Evolutionary conservation across 805 yeast species (phyloP), one percentile per base, ranked within the genome.

Genomic region (Brettanomyces sp.): DNA sequence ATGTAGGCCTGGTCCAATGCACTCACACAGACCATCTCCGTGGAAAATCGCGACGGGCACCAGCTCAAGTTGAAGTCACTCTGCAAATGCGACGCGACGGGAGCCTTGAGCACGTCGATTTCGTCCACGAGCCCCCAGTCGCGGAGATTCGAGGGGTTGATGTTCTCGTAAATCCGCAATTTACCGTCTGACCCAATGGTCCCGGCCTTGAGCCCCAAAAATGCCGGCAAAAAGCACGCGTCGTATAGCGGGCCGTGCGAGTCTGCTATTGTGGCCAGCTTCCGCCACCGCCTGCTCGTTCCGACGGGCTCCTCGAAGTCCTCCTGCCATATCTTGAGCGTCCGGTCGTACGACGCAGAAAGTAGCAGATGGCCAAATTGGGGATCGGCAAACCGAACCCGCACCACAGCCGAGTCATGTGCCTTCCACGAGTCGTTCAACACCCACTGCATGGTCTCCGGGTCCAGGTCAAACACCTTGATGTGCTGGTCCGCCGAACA

Each of bases 401-500:
- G 78, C 21, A 88, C 85, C 24, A 93, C 77, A 47, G 89, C 77
- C 6, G 95, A 80, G 56, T 93, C 96, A 60, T 93, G 99, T 0
- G 98, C 98, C 53, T 85, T 85, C 95, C 96, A 93, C 42, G 85
- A 80, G 63, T 91, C 97, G 56, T 82, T 81, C 46, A 86, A 65
- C 18, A 77, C 76, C 98, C 98, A 93, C 18, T 79, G 73, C n/a
- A 75, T 77, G 1, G 82, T 73, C 25, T 73, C 66, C 13, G 79
- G 64, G 54, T 82, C 85, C 33, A 84, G 68, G 59, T 86, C 91
- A 61, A 89, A 93, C 32, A 93, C 90, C 57, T 88, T 87, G 50
- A 93, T 76, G 57, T 87, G 95, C 57, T 90, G 96, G 65, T 93
- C 99, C 0, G 95, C 86, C 4, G 96, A 87, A 49, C 95, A 90